A percentile compares a stretch with the other conserved stretches of the same genome.
Evolutionary conservation across 352 stramenopile species (phyloP).

Genomic region (Aphanomyces stellatus): DNA sequence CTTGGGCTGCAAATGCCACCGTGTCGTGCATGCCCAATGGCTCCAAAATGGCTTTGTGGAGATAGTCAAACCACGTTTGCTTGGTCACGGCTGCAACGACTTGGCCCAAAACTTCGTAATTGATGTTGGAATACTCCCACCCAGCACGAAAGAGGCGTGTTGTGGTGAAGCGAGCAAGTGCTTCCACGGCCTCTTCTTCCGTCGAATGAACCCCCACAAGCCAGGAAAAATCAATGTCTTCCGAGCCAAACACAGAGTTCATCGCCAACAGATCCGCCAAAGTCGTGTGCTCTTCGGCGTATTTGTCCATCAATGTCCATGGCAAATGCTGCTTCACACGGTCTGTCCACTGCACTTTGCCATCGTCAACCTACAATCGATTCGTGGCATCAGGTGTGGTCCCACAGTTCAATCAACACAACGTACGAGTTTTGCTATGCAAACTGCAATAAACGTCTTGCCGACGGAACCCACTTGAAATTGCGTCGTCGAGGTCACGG

Average conservation of each 20-base stretch:
- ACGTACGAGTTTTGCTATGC: slow-evolving; percentile 17
- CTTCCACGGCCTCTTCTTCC: slow-evolving; percentile 29
- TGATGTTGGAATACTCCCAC: slow-evolving; percentile 46
- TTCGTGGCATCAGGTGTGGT: too few species aligned
- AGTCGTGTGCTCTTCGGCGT: slow-evolving; percentile 38
- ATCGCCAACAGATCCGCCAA: slow-evolving; percentile 45
- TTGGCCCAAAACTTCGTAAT: slow-evolving; percentile 49
- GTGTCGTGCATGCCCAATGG: slow-evolving; percentile 49
- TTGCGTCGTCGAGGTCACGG: slow-evolving; percentile 31
- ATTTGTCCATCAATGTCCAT: slow-evolving; percentile 44
- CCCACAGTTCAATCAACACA: too few species aligned
- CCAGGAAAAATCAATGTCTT: background rate
- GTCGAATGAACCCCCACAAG: slow-evolving; percentile 32
- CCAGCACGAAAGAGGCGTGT: slow-evolving; percentile 26
- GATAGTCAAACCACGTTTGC: slow-evolving; percentile 38
- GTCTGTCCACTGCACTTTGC: slow-evolving; percentile 43
- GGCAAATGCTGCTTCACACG: slow-evolving; percentile 43
- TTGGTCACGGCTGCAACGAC: slow-evolving; percentile 41
- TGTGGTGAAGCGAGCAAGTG: slow-evolving; percentile 31
- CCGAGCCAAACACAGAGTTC: slow-evolving; percentile 30
- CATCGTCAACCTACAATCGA: too few species aligned
- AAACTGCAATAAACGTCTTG: slow-evolving; percentile 52
- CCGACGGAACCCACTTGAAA: slow-evolving; percentile 61
- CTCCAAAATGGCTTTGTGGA: slow-evolving; percentile 39
- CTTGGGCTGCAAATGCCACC: slow-evolving; percentile 28